These are phyloP conservation scores for Intubia oerlemansii DNA, from an alignment of 2,329 filamentous ascomycete species.

Conservation along the genomic window DNA sequence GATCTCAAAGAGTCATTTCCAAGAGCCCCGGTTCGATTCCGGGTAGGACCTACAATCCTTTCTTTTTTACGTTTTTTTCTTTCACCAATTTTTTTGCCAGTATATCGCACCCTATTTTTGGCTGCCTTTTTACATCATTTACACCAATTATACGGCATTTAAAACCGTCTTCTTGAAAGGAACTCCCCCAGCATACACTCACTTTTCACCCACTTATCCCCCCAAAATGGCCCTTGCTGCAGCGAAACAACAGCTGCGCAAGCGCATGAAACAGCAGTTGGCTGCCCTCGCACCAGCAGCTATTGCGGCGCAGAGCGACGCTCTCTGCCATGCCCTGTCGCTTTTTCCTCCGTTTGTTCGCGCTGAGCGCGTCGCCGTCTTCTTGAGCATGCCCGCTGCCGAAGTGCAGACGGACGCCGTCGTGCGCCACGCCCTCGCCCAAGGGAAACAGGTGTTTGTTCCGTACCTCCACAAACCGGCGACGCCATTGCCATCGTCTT, in stretches of 20 bases:
- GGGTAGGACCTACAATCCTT: too few species aligned
- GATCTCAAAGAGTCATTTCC: too few species aligned
- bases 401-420: constrained; percentile 74
- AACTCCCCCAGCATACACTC: too few species aligned
- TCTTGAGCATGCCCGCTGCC: constrained; percentile 75
- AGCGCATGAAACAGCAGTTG: constrained; percentile 45
- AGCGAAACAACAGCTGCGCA: constrained; percentile 59
- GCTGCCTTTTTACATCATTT: too few species aligned
- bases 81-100: too few species aligned
- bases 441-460: constrained; percentile 74
- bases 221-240: constrained; percentile 27
- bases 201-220: too few species aligned
- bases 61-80: too few species aligned
- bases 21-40: too few species aligned
- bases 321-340: constrained; percentile 42
- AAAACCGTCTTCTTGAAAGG: too few species aligned
- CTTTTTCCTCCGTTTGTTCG: constrained; percentile 52
- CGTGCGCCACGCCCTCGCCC: constrained; percentile 55
- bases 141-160: too few species aligned
- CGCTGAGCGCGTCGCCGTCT: constrained; percentile 61
- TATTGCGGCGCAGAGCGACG: constrained; percentile 43
- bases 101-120: too few species aligned
- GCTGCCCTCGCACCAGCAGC: constrained; percentile 37
- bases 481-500: constrained; percentile 11
- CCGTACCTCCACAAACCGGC: constrained; percentile 60